Conservation (phyloP, 2,329 filamentous ascomycete genomes). For the Rosellinia necatrix region DNA sequence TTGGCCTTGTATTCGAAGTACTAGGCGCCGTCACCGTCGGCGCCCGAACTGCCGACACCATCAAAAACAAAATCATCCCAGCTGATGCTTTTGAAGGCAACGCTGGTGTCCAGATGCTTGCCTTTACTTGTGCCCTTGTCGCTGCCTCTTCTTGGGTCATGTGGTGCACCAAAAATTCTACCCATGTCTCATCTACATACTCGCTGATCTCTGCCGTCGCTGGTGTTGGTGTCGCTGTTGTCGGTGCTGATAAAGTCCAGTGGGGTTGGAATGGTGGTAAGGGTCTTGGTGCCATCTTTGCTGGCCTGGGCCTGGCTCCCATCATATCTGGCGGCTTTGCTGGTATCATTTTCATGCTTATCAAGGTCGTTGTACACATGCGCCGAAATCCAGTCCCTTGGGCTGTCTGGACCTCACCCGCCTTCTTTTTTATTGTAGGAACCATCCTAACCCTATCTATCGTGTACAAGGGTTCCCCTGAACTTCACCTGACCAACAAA, state of each 20-base stretch:
- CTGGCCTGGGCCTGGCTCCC: constrained; percentile 73
- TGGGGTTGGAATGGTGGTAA: constrained; percentile 74
- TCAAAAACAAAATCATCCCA: constrained; percentile 79
- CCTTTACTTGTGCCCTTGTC: constrained; percentile 67
- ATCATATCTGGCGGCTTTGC: constrained; percentile 67
- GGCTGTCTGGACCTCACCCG: constrained; percentile 74
- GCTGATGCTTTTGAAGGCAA: constrained; percentile 60
- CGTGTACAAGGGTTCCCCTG: constrained; percentile 80
- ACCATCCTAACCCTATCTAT: constrained; percentile 77
- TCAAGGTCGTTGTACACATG: constrained; percentile 72
- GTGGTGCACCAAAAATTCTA: constrained; percentile 77
- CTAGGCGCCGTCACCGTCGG: constrained; percentile 69
- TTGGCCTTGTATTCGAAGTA: constrained; percentile 70
- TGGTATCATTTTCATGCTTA: constrained; percentile 71
- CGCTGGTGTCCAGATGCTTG: constrained; percentile 70
- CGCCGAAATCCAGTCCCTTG: constrained; percentile 73
- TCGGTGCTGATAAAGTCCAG: constrained; percentile 63
- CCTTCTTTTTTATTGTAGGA: constrained; percentile 77
- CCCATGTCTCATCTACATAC: constrained; percentile 75
- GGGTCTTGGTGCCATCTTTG: constrained; percentile 73
- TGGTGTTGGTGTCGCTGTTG: constrained; percentile 70
- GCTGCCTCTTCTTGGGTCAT: constrained; percentile 75
- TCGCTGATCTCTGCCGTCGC: constrained; percentile 71
- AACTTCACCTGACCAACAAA: constrained; percentile 67
- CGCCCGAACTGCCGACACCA: constrained; percentile 73